Evolutionary conservation across 169 alveolate genomes (phyloP).

Genomic region (Cryptosporidium parvum): DNA sequence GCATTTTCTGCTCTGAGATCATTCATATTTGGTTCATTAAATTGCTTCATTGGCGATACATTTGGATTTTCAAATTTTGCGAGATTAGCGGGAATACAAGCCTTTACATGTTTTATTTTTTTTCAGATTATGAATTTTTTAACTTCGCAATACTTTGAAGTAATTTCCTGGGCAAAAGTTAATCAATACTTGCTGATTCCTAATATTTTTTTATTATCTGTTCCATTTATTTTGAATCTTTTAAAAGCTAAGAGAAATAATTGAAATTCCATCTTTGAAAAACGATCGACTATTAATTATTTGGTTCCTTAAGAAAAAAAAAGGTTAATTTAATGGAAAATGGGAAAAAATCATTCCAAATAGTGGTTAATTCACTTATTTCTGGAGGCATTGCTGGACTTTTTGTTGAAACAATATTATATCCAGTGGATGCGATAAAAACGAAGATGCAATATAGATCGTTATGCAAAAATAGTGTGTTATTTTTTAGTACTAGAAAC

Average conservation of each 20-base stretch:
- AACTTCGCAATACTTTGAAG: conserved; percentile 51
- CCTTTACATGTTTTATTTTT: conserved; percentile 68
- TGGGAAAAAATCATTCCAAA: background rate
- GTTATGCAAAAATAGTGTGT: background rate
- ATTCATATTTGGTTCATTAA: conserved; percentile 62
- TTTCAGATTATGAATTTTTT: conserved; percentile 55
- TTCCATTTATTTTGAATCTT: conserved; percentile 45
- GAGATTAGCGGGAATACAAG: conserved; percentile 73
- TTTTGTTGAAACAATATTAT: conserved; percentile 81
- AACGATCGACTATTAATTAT: background rate
- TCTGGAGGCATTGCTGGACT: conserved; percentile 87
- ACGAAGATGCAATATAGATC: conserved; percentile 78
- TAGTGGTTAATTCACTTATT: background rate
- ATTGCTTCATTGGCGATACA: conserved; percentile 74
- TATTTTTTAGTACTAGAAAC: background rate
- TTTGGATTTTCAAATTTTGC: conserved; percentile 69
- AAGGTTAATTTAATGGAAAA: background rate
- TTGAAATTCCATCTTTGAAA: background rate
- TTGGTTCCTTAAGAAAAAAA: background rate
- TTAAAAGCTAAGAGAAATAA: conserved; percentile 7
- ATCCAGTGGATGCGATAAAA: conserved; percentile 85
- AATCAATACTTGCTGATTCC: conserved; percentile 51
- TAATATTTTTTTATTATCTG: conserved; percentile 24
- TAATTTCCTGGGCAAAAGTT: conserved; percentile 18
- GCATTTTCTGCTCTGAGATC: conserved; percentile 71